phyloP scores from a whole-genome alignment of 768 basidiomycete genomes.

The Ramaria sp. region DNA sequence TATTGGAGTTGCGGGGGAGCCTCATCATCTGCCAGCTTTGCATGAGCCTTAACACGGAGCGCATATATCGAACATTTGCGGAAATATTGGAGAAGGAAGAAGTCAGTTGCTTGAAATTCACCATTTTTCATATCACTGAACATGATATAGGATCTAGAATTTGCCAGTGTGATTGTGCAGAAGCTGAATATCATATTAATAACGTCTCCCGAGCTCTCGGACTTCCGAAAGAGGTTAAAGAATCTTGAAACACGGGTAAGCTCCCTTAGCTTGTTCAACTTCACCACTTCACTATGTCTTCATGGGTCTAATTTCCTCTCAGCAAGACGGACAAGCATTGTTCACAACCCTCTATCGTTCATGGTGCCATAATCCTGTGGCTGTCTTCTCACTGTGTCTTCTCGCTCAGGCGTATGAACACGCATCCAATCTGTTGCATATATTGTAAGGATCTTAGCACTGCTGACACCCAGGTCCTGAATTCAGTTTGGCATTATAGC shows the following conservation, averaged over 20 bases:
- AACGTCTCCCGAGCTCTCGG: conserved; percentile 90
- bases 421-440: conserved; percentile 89
- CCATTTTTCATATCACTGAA: neutral
- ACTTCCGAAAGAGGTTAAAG: conserved; percentile 88
- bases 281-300: neutral
- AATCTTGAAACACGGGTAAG: conserved; percentile 85
- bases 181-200: conserved; percentile 95
- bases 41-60: conserved; percentile 86
- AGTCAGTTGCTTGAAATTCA: conserved; percentile 31
- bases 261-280: conserved; percentile 1
- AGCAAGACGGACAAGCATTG: conserved; percentile 94
- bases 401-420: conserved; percentile 98
- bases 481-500: conserved; percentile 28
- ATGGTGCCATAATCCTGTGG: conserved; percentile 98
- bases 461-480: neutral
- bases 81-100: conserved; percentile 98
- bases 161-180: conserved; percentile 95
- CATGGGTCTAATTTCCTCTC: neutral
- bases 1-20: conserved; percentile 87
- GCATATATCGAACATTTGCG: conserved; percentile 91
- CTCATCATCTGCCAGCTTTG: conserved; percentile 94
- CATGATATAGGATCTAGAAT: conserved; percentile 75
- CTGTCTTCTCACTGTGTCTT: conserved; percentile 91
- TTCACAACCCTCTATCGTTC: conserved; percentile 92
- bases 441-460: conserved; percentile 56